Percentiles rank a stretch among this genome's conserved stretches.
Conservation (phyloP, 2,329 filamentous ascomycete genomes). For the Fusarium tanahbumbuense region DNA sequence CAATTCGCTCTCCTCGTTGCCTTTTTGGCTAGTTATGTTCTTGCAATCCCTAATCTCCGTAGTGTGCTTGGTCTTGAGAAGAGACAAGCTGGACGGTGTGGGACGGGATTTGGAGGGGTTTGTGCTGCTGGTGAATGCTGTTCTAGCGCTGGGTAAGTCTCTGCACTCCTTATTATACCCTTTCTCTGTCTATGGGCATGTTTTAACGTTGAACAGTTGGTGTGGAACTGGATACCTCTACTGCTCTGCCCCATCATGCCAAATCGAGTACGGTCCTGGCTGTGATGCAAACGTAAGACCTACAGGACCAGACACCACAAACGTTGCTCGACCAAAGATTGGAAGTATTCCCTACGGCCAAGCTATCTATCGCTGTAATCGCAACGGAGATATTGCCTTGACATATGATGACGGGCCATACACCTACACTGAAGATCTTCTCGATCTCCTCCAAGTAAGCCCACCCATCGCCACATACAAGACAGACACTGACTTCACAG, state of each 20-base stretch:
- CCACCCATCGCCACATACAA: no score
- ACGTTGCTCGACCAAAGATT: conserved; percentile 62
- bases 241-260: conserved; percentile 71
- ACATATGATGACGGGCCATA: conserved; percentile 62
- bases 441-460: conserved; percentile 51
- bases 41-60: neutral
- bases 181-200: neutral
- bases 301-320: conserved; percentile 64
- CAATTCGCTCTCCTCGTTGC: conserved; percentile 8
- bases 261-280: conserved; percentile 68
- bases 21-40: conserved; percentile 1
- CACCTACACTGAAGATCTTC: conserved; percentile 55
- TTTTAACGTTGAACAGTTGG: conserved; percentile 54
- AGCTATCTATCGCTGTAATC: conserved; percentile 57
- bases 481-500: conserved; percentile 29
- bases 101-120: conserved; percentile 51
- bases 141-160: conserved; percentile 55
- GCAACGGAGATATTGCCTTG: conserved; percentile 55
- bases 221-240: conserved; percentile 66
- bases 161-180: no score
- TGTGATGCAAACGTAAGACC: conserved; percentile 70
- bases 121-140: conserved; percentile 55
- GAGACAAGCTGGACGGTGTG: conserved; percentile 56
- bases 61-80: conserved; percentile 20
- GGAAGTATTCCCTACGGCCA: conserved; percentile 68